Evolutionary conservation across 2,329 filamentous ascomycete genomes (phyloP).

Genomic region (Fusarium foetens): DNA sequence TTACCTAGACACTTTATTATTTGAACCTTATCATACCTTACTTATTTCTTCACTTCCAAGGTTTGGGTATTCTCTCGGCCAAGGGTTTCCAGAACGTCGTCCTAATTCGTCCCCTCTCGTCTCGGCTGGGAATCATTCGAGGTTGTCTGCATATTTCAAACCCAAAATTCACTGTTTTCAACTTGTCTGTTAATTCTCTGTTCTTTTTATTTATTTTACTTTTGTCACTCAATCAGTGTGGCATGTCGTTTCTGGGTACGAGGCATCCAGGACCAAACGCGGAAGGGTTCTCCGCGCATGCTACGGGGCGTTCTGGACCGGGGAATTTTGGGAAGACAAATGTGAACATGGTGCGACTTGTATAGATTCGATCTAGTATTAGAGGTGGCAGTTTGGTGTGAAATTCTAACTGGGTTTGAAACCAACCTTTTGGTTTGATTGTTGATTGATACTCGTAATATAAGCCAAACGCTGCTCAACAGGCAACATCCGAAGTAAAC

Average conservation of each 20-base stretch:
- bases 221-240: constrained; percentile 35
- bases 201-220: constrained; percentile 30
- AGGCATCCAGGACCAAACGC: constrained; percentile 43
- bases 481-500: neutral
- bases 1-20: constrained; percentile 46
- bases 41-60: constrained; percentile 37
- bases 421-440: constrained; percentile 5
- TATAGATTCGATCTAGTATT: constrained; percentile 47
- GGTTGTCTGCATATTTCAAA: constrained; percentile 34
- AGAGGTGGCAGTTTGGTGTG: constrained; percentile 45
- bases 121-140: constrained; percentile 28
- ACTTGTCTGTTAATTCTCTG: constrained; percentile 25
- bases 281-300: constrained; percentile 44
- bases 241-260: constrained; percentile 45
- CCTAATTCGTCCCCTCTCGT: constrained; percentile 39
- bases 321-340: constrained; percentile 45
- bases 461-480: neutral
- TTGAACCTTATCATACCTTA: constrained; percentile 38
- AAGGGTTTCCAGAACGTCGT: constrained; percentile 37
- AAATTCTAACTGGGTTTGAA: constrained; percentile 43
- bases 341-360: constrained; percentile 46
- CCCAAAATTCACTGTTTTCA: constrained; percentile 26
- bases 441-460: neutral
- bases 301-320: constrained; percentile 45
- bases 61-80: constrained; percentile 44